Base-by-base conservation (phyloP, 371 early-diverging fungal genomes). In the Lichtheimia corymbifera region DNA sequence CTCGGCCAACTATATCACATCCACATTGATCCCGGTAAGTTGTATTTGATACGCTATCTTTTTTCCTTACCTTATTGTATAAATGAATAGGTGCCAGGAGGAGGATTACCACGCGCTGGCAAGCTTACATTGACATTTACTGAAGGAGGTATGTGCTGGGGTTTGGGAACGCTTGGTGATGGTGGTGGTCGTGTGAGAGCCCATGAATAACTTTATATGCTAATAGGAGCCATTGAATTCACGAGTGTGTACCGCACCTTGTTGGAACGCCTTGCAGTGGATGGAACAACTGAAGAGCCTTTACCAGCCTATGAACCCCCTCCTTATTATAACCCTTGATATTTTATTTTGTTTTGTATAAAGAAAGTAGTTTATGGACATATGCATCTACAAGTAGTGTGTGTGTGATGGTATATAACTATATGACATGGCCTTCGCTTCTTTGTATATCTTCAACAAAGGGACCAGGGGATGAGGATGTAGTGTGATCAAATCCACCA, bases 1-100 rank as follows among this genome's bases (percentile, higher is more conserved):
- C 64, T 78, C 74, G 2, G 82, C 84, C n/a, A 84, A 84, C 58
- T 79, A 74, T 55, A 70, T 81, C n/a, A 45, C 63, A 13, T 78
- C 74, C 12, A 61, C 56, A 15, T 72, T 83, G 2, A 40, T 74
- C 17, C 83, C 83, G 4, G 82, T 82, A 78, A 55, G 71, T 15
- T 47, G 24, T 17, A 24, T 54, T 13, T 35, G 3, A 40, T 28
- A 22, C 20, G 42, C 13, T 41, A 13, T 51, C 25, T 6, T 51
- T 15, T 28, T 17, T 13, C 44, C n/a, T 28, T 41, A 44, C 25
- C 41, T 22, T 22, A 2, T 22, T 22, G 22, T 22, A 2, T 22
- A 2, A 13, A 44, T 18, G 9, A 24, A 52, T 55, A 83, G 83
- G 77, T 80, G 9, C 73, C 67, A 7, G 72, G 72, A 28, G 84